A percentile compares a stretch with the other conserved stretches of the same genome.
These are phyloP conservation scores for Erucastrum elatum DNA, from an alignment of 345 rosid species.

Conservation along the genomic window DNA sequence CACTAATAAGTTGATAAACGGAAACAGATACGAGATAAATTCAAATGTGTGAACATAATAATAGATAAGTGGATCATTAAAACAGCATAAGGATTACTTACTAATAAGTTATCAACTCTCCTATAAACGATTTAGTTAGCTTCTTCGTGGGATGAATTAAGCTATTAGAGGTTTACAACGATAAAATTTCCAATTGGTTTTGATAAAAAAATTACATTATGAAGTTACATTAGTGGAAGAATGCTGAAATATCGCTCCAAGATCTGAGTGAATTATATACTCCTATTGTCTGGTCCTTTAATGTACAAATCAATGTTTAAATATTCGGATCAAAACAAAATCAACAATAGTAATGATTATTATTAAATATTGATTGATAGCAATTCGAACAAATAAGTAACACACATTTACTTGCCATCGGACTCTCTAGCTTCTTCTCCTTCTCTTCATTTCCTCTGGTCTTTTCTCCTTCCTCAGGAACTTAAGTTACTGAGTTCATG, in stretches of 20 bases:
- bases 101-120: neutral
- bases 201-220: neutral
- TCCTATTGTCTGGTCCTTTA: conserved; percentile 10
- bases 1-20: too few relatives aligned
- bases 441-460: conserved; percentile 27
- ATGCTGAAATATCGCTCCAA: neutral
- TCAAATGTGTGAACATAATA: neutral
- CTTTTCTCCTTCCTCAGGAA: conserved; percentile 31
- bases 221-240: neutral
- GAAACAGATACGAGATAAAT: neutral
- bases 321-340: conserved; percentile 24
- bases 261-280: conserved; percentile 13
- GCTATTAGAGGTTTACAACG: too few relatives aligned
- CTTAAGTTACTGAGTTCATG: conserved; percentile 55
- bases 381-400: conserved; percentile 23
- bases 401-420: conserved; percentile 22
- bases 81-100: neutral
- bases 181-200: neutral
- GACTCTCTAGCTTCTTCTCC: conserved; percentile 33
- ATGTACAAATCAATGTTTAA: conserved; percentile 23
- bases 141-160: neutral
- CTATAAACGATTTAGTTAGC: neutral
- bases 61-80: neutral
- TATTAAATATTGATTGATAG: conserved; percentile 23
- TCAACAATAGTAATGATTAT: conserved; percentile 12